Percentiles rank a stretch among this genome's conserved stretches.
Evolutionary conservation across 306 rosid genomes (phyloP).

Genomic region (Acacia melanoxylon): DNA sequence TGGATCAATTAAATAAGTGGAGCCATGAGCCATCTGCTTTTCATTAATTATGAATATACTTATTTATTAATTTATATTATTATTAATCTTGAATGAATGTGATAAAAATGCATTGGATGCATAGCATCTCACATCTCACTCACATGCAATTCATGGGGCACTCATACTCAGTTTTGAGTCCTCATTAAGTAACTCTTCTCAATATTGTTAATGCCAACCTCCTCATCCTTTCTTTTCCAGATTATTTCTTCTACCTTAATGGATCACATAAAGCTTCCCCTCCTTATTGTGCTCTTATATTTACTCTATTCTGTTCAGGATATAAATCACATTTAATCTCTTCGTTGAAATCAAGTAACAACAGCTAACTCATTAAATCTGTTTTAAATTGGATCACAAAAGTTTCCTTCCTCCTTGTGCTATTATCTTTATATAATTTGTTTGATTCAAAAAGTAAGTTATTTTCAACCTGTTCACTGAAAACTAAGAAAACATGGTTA

Average conservation of each 20-base stretch:
- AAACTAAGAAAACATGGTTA: too few species aligned
- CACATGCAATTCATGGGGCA: slow-evolving; percentile 56
- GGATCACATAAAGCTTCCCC: not conserved
- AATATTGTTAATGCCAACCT: not conserved
- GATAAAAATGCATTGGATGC: slow-evolving; percentile 6
- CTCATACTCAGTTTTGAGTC: slow-evolving; percentile 39
- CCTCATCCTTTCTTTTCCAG: not conserved
- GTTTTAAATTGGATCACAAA: too few species aligned
- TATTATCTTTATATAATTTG: too few species aligned
- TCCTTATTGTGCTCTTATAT: not conserved
- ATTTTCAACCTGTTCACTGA: too few species aligned
- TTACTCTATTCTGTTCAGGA: rapidly evolving
- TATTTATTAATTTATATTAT: not conserved
- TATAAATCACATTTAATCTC: too few species aligned
- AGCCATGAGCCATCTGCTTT: slow-evolving; percentile 31
- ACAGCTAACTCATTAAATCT: too few species aligned
- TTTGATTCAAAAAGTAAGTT: too few species aligned
- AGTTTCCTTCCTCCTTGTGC: too few species aligned
- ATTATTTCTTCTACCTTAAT: not conserved
- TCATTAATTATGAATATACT: not conserved
- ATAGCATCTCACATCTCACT: slow-evolving; percentile 4
- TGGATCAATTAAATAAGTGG: slow-evolving; percentile 27
- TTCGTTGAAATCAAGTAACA: too few species aligned
- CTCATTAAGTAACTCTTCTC: not conserved
- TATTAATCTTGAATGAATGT: not conserved